phyloP scores from a whole-genome alignment of 306 rosid genomes.

The Lotus japonicus region DNA sequence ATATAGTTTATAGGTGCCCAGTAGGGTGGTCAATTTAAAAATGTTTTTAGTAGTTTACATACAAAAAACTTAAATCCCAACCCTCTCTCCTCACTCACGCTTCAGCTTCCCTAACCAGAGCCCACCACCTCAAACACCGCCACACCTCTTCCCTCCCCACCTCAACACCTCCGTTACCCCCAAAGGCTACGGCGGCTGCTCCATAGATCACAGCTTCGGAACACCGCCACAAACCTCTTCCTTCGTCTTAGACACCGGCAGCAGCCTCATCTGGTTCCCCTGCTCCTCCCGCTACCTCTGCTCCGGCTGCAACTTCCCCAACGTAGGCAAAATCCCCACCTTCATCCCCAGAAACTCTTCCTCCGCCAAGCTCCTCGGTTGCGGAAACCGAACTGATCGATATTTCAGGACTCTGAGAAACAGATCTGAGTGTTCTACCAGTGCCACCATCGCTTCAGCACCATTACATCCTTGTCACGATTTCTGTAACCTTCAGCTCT shows the following conservation, averaged over 20 bases:
- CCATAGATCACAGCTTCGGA: conserved; percentile 63
- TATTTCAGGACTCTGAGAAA: too few species aligned
- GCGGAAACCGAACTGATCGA: too few species aligned
- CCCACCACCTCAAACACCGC: conserved; percentile 60
- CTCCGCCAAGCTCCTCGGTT: conserved; percentile 52
- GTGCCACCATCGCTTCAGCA: too few species aligned
- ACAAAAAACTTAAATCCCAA: too few species aligned
- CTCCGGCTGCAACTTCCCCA: conserved; percentile 57
- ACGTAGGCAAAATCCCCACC: conserved; percentile 36
- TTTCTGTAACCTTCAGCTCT: too few species aligned
- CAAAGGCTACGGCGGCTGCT: conserved; percentile 73
- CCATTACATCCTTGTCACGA: too few species aligned
- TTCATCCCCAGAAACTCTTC: conserved; percentile 67
- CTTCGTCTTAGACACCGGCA: conserved; percentile 75
- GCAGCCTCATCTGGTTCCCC: conserved; percentile 88
- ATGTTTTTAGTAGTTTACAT: too few species aligned
- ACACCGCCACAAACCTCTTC: conserved; percentile 60
- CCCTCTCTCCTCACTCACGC: conserved; percentile 47
- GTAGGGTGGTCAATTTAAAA: too few species aligned
- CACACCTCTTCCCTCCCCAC: background rate
- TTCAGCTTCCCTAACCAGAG: conserved; percentile 54
- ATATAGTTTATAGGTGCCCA: too few species aligned
- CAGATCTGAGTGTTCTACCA: too few species aligned
- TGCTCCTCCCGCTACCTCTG: conserved; percentile 76
- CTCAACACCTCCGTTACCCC: conserved; percentile 35